Conservation (phyloP, 345 rosid species). For the Melaleuca alternifolia region DNA sequence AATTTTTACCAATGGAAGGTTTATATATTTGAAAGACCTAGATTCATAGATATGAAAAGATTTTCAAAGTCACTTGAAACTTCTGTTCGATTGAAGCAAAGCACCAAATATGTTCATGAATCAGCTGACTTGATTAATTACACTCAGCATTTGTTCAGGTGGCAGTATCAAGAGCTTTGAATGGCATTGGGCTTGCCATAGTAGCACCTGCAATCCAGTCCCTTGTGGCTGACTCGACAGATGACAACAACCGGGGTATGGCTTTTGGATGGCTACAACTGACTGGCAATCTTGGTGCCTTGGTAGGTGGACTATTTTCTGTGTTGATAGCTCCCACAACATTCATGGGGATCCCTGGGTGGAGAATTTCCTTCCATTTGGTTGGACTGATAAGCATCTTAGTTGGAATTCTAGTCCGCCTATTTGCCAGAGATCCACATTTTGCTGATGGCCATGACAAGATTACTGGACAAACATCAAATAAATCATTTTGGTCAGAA, state of each 20-base stretch:
- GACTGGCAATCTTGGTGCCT: constrained; percentile 67
- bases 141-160: constrained; percentile 32
- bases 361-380: constrained; percentile 80
- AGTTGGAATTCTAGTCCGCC: constrained; percentile 54
- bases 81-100: not conserved
- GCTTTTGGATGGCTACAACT: constrained; percentile 92
- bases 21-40: not conserved
- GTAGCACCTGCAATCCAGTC: constrained; percentile 84
- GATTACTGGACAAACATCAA: constrained; percentile 12
- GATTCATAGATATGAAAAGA: not conserved
- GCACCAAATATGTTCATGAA: not conserved
- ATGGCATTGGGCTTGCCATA: constrained; percentile 83
- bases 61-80: not conserved
- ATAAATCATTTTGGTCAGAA: constrained; percentile 41
- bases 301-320: constrained; percentile 68
- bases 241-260: constrained; percentile 56
- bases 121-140: constrained; percentile 1
- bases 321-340: constrained; percentile 58
- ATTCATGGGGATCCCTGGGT: constrained; percentile 71
- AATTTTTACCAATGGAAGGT: not conserved
- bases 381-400: constrained; percentile 65
- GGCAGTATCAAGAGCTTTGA: constrained; percentile 75
- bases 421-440: constrained; percentile 70
- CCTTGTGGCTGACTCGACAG: constrained; percentile 83
- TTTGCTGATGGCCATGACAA: constrained; percentile 19